Conservation (phyloP, 116 monocot species). For the Trichopus zeylanicus region DNA sequence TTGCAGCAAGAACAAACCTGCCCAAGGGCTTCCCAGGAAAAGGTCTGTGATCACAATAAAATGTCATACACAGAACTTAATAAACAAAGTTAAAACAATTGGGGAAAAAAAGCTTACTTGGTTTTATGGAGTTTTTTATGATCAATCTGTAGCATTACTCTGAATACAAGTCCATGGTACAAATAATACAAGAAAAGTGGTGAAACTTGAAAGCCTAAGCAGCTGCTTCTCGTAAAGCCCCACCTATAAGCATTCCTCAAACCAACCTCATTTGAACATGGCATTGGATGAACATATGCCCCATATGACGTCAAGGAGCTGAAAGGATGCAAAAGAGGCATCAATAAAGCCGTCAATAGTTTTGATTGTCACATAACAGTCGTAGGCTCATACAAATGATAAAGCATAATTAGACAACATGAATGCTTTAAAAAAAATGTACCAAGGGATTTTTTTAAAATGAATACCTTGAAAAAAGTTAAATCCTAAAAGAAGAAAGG, state of each 20-base stretch:
- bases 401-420: background rate
- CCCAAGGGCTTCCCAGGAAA: no score
- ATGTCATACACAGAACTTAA: background rate
- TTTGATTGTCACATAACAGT: background rate
- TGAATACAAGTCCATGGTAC: conserved; percentile 87
- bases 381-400: background rate
- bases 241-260: conserved; percentile 95
- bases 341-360: no score
- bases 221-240: conserved; percentile 81
- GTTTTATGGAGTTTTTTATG: conserved; percentile 45
- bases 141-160: conserved; percentile 73
- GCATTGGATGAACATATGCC: conserved; percentile 92
- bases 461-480: no score
- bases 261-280: conserved; percentile 95
- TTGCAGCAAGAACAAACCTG: no score
- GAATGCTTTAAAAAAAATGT: no score
- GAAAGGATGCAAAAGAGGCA: conserved; percentile 21
- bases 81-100: background rate
- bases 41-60: no score
- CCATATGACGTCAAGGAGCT: conserved; percentile 94
- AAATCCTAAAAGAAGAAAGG: no score
- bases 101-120: conserved; percentile 25
- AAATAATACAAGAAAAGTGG: conserved; percentile 96
- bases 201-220: conserved; percentile 58
- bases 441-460: no score